These are phyloP conservation scores for Yamadazyma laniorum DNA, from an alignment of 805 yeast species.

Conservation along the genomic window DNA sequence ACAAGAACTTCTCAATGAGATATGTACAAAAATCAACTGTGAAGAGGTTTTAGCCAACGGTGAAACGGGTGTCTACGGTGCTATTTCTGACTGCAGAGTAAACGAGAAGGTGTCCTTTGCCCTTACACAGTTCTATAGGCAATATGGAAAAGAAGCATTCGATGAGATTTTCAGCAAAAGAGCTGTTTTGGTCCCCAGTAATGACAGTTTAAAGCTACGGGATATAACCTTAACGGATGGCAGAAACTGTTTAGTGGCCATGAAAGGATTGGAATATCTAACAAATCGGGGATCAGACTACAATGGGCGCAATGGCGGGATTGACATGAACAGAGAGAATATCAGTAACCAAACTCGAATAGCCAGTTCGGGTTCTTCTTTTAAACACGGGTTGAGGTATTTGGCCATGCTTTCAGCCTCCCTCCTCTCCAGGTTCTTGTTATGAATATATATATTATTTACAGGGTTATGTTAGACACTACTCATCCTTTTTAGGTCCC, in stretches of 20 bases:
- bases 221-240: constrained; percentile 23
- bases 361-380: no score
- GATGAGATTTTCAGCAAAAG: constrained; percentile 25
- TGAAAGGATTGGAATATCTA: neutral
- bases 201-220: constrained; percentile 16
- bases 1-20: constrained; percentile 22
- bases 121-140: constrained; percentile 34
- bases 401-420: no score
- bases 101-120: constrained; percentile 41
- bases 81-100: constrained; percentile 38
- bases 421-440: no score
- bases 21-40: constrained; percentile 41
- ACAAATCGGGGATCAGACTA: no score
- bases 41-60: constrained; percentile 36
- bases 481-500: constrained; percentile 68
- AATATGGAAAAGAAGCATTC: constrained; percentile 17
- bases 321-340: no score
- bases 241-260: constrained; percentile 20
- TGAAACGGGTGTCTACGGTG: constrained; percentile 39
- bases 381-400: no score
- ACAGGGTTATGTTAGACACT: no score
- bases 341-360: no score
- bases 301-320: no score
- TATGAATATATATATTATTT: no score
- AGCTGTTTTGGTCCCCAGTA: constrained; percentile 18